Percentiles rank a stretch among this genome's conserved stretches.
Evolutionary conservation across 805 yeast genomes (phyloP).

Genomic region (Candida patagonica): DNA sequence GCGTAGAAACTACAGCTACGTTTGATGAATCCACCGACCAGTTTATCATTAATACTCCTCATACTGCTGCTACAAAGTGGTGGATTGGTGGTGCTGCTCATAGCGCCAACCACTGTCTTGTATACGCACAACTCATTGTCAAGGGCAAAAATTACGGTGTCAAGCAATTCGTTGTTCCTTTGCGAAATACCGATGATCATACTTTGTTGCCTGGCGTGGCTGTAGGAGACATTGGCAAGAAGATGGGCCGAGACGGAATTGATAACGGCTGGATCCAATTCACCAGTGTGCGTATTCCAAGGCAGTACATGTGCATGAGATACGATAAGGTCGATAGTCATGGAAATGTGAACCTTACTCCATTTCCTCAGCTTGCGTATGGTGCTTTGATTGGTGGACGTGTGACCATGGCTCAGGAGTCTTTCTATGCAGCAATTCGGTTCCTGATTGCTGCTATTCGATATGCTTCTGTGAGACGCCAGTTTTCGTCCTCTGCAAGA

Average conservation of each 20-base stretch:
- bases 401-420: conserved; percentile 81
- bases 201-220: conserved; percentile 69
- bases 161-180: conserved; percentile 83
- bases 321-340: conserved; percentile 63
- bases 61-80: conserved; percentile 92
- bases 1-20: conserved; percentile 85
- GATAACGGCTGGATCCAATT: conserved; percentile 97
- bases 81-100: conserved; percentile 99
- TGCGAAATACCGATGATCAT: conserved; percentile 62
- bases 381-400: conserved; percentile 84
- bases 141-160: conserved; percentile 85
- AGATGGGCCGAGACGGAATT: conserved; percentile 94
- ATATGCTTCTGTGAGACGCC: conserved; percentile 84
- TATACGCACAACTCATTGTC: conserved; percentile 74
- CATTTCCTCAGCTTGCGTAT: conserved; percentile 80
- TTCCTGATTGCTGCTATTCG: conserved; percentile 77
- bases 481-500: conserved; percentile 48
- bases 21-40: conserved; percentile 57
- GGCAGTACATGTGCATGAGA: conserved; percentile 72
- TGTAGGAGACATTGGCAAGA: conserved; percentile 87
- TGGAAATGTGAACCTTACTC: conserved; percentile 68
- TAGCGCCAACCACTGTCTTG: conserved; percentile 80
- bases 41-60: conserved; percentile 76
- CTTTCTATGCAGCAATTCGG: conserved; percentile 71
- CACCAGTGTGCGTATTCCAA: conserved; percentile 72